A percentile compares a stretch with the other conserved stretches of the same genome.
phyloP scores from a whole-genome alignment of 257 asterid genomes.

The Solanum dulcamara region DNA sequence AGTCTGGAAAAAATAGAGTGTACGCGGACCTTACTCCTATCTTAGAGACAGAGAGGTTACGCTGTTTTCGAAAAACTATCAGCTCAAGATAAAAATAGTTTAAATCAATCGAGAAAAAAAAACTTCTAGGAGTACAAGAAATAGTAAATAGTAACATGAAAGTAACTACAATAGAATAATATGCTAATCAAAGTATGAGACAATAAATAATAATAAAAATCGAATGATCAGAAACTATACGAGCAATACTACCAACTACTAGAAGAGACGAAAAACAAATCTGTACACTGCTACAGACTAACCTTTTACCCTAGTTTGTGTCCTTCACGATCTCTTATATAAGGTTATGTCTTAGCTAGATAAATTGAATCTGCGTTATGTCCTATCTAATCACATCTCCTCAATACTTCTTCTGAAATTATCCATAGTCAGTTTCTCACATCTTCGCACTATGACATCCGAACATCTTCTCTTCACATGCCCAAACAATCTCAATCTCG shows the following conservation, averaged over 20 bases:
- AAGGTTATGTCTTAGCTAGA: too few species aligned
- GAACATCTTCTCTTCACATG: neutral
- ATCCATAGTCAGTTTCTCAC: neutral
- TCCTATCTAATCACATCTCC: neutral
- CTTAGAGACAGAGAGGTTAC: too few species aligned
- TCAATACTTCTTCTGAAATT: neutral
- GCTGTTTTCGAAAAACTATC: rapidly evolving
- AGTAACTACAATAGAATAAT: too few species aligned
- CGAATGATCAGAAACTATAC: neutral
- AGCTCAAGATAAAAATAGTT: neutral
- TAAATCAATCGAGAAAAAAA: too few species aligned
- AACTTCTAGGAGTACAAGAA: too few species aligned
- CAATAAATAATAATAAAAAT: neutral
- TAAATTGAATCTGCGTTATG: neutral
- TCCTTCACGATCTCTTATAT: neutral
- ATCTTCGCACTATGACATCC: too few species aligned
- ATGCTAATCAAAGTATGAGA: neutral
- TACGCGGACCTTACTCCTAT: too few species aligned
- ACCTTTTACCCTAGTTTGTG: neutral
- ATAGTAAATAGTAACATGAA: neutral
- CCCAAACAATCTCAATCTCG: neutral
- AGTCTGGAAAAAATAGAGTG: too few species aligned
- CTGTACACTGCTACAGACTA: neutral
- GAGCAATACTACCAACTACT: neutral
- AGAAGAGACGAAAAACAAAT: too few species aligned